Evolutionary conservation across 306 rosid genomes (phyloP), one percentile per base, ranked within the genome.

Genomic region (Glycine soja): DNA sequence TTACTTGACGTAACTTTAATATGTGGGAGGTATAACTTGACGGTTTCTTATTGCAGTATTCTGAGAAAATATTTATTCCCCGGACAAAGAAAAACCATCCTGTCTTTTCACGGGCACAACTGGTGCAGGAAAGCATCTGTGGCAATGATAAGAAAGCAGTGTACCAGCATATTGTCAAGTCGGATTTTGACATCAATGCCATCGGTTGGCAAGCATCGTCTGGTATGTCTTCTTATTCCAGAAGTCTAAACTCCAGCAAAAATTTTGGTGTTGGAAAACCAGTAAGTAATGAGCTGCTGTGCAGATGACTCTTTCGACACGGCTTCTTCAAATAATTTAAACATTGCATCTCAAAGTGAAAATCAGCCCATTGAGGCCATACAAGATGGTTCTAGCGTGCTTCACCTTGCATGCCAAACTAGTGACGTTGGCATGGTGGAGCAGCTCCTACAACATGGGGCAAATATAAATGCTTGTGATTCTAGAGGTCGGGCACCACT

Each of bases 391-490:
- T 91, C 89, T 83, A 77, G 89, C 67, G 66, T 87, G 82, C 92
- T 93, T 84, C 97, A 93, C 85, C 86, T 91, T 16, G 97, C 97
- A 64, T 91, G 97, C 88, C 86, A 80, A 81, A 85, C 84, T 76
- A 85, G 89, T 32, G 94, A 93, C 75, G 10, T 81, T 69, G 91
- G 90, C 85, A 91, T 91, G 97, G 90, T 93, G 84, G 97, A 93
- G 76, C 83, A 91, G 70, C 92, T 93, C 71, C 80, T 93, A 69
- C 97, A 93, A 81, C 79, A 89, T 59, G 95, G 97, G 38, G 97
- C 94, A 78, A 76, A 91, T 32, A 58, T 89, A 76, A 93, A 91
- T 30, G 89, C 87, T 67, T 72, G 87, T 16, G 97, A 93, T 86
- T 84, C 70, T 34, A 86, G 77, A 56, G 91, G 92, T 67, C 87